Conservation (phyloP, 176 grass and related monocot species). For the Triticum urartu region DNA sequence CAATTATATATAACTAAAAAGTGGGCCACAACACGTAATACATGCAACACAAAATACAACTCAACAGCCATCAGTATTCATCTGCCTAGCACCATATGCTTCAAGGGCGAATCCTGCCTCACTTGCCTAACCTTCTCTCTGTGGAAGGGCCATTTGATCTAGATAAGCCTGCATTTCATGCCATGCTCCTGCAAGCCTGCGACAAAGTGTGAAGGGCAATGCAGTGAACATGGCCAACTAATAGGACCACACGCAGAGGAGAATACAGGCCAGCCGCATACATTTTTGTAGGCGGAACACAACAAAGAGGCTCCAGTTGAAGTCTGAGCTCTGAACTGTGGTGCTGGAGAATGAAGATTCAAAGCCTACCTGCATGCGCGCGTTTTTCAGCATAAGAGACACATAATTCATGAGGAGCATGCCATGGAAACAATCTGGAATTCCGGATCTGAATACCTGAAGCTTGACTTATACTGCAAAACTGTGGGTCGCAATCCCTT, state of each 20-base stretch:
- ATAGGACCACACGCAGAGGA: constrained; percentile 9
- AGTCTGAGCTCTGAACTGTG: constrained; percentile 5
- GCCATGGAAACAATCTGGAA: neutral
- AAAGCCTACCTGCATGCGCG: neutral
- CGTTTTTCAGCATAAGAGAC: constrained; percentile 10
- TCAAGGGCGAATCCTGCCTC: neutral
- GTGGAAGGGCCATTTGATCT: neutral
- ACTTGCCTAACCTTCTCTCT: neutral
- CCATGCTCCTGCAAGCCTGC: neutral
- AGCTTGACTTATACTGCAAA: constrained; percentile 1
- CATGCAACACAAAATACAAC: too few relatives aligned
- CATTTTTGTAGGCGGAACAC: neutral
- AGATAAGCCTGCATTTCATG: constrained; percentile 10
- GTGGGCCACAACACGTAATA: too few relatives aligned
- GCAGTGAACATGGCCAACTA: neutral
- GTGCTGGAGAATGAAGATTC: constrained; percentile 5
- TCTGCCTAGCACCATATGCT: neutral
- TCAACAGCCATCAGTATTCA: neutral
- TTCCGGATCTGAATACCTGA: constrained; percentile 15
- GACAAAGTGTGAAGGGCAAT: constrained; percentile 10
- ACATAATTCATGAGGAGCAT: neutral
- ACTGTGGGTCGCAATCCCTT: constrained; percentile 22
- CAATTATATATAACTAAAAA: too few relatives aligned
- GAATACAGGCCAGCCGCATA: neutral
- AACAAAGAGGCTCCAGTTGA: neutral